Conservation (phyloP, 768 basidiomycete species). For the Trametes maxima region DNA sequence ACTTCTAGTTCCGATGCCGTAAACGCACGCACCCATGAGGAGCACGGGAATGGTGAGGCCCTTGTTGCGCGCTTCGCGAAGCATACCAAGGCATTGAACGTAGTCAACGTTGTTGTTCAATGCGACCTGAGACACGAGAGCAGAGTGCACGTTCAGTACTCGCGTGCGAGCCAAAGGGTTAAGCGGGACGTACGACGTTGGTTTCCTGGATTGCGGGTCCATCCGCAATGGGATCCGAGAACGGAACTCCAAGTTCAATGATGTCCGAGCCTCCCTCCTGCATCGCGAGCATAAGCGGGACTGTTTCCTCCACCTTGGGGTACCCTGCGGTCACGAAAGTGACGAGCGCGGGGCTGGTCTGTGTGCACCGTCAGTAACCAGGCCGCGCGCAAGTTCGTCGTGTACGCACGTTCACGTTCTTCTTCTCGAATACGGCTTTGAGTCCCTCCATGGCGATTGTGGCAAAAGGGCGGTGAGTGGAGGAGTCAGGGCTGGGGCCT, state of each 20-base stretch:
- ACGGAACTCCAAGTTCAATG: conserved; percentile 94
- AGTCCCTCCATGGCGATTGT: conserved; percentile 63
- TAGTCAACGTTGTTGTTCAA: conserved; percentile 82
- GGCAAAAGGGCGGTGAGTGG: conserved; percentile 12
- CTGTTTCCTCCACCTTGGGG: conserved; percentile 77
- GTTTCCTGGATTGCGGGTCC: conserved; percentile 91
- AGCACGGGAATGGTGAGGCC: conserved; percentile 86
- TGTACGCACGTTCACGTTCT: conserved; percentile 53
- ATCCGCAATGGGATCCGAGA: conserved; percentile 96
- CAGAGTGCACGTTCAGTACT: conserved; percentile 10
- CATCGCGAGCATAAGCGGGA: conserved; percentile 88
- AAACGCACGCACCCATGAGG: conserved; percentile 74
- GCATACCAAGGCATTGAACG: conserved; percentile 66
- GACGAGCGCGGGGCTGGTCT: conserved; percentile 57
- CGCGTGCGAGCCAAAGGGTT: background rate
- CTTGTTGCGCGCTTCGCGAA: conserved; percentile 76
- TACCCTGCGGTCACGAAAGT: conserved; percentile 97
- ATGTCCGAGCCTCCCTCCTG: conserved; percentile 92
- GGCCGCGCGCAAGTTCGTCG: background rate
- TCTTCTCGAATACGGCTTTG: conserved; percentile 68
- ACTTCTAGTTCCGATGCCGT: background rate
- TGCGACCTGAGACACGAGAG: conserved; percentile 60
- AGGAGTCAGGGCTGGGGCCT: conserved; percentile 6
- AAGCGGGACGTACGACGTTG: conserved; percentile 70
- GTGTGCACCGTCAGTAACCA: background rate